A percentile compares a stretch with the other conserved stretches of the same genome.
These are phyloP conservation scores for Coprinopsis strossmayeri DNA, from an alignment of 768 basidiomycete genomes.

Conservation along the genomic window DNA sequence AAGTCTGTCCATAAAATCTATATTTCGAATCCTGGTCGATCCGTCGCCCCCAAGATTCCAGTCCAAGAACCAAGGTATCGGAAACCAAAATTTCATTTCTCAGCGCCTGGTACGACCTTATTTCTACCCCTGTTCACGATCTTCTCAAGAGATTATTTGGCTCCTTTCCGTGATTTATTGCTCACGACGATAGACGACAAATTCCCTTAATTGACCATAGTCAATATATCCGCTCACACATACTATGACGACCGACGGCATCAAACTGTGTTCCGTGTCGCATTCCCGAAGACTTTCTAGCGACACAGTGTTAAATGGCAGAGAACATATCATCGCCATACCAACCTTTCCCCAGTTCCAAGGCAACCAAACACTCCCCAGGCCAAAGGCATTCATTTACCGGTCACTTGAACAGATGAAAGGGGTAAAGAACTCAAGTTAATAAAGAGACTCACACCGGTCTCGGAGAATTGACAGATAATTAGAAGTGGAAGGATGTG, in stretches of 20 bases:
- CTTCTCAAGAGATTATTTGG: too few species aligned
- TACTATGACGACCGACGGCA: neutral
- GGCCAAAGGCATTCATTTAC: neutral
- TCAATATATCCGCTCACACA: too few species aligned
- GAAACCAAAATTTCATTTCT: too few species aligned
- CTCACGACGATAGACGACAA: too few species aligned
- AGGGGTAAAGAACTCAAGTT: neutral
- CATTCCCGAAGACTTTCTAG: neutral
- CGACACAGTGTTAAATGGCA: neutral
- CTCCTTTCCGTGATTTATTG: too few species aligned
- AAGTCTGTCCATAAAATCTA: too few species aligned
- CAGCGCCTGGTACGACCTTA: too few species aligned
- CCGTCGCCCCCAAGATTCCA: too few species aligned
- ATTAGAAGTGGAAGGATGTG: neutral
- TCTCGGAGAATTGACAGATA: neutral
- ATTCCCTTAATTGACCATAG: neutral
- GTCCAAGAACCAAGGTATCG: too few species aligned
- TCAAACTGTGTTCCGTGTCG: neutral
- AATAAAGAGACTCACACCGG: constrained; percentile 3
- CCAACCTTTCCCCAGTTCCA: neutral
- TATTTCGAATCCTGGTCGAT: too few species aligned
- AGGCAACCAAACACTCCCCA: neutral
- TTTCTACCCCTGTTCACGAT: too few species aligned
- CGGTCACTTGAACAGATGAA: constrained; percentile 1
- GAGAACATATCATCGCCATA: neutral